Evolutionary conservation across 768 basidiomycete species (phyloP).

Genomic region (Imleria badia): DNA sequence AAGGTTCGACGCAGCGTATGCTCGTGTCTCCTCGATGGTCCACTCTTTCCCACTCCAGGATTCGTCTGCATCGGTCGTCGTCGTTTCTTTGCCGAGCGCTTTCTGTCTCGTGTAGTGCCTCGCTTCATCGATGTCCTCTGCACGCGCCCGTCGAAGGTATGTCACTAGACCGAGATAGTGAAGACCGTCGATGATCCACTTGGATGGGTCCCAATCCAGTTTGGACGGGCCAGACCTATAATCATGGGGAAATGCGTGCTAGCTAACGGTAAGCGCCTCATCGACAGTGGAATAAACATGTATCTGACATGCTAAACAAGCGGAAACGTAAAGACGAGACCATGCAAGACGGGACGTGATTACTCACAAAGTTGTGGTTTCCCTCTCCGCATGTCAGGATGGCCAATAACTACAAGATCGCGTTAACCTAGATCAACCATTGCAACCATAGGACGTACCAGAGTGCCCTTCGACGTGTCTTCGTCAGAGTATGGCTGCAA

Average conservation of each 20-base stretch:
- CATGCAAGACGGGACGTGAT: background rate
- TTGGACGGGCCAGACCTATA: slow-evolving; percentile 11
- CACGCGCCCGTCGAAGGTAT: slow-evolving; percentile 3
- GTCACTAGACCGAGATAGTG: slow-evolving; percentile 6
- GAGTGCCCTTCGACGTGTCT: slow-evolving; percentile 9
- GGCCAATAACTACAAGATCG: slow-evolving; percentile 7
- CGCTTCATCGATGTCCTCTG: slow-evolving; percentile 10
- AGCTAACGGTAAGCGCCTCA: background rate
- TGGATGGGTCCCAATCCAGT: slow-evolving; percentile 15
- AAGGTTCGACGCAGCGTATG: background rate
- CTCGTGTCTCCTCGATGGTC: background rate
- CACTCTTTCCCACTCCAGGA: slow-evolving; percentile 4
- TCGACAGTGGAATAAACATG: background rate
- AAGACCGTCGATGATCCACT: slow-evolving; percentile 11
- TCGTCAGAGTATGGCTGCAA: slow-evolving; percentile 13
- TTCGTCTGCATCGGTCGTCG: background rate
- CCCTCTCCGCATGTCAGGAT: slow-evolving; percentile 11
- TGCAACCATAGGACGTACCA: background rate
- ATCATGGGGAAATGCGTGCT: slow-evolving; percentile 16
- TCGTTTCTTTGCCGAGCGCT: background rate
- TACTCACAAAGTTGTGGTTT: slow-evolving; percentile 14
- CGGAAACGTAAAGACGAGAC: background rate
- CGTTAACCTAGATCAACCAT: background rate
- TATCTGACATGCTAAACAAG: slow-evolving; percentile 8
- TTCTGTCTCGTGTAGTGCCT: slow-evolving; percentile 6